phyloP scores from a whole-genome alignment of 345 rosid species.

The Syzygium oleosum region DNA sequence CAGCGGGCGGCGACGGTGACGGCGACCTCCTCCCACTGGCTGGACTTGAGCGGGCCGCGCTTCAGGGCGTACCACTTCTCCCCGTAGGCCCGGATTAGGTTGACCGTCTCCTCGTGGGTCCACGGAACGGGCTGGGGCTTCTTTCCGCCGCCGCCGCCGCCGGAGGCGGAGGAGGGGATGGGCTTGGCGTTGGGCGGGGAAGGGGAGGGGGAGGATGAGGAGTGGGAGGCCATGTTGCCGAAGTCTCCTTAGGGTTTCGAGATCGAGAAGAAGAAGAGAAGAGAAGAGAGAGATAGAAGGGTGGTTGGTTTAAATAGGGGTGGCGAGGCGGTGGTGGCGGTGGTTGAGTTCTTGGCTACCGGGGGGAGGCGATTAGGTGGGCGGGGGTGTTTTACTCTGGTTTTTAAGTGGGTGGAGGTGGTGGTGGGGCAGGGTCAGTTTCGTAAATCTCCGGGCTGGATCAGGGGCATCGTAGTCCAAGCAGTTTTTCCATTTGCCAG shows the following conservation, averaged over 20 bases:
- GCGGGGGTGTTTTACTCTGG: background rate
- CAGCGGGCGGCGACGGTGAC: constrained; percentile 52
- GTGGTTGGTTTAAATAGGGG: background rate
- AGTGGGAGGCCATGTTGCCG: background rate
- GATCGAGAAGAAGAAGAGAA: background rate
- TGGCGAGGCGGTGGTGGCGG: background rate
- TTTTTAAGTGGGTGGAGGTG: background rate
- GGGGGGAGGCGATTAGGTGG: background rate
- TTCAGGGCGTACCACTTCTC: constrained; percentile 61
- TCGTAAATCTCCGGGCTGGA: background rate
- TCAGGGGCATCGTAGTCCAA: background rate
- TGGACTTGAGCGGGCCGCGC: constrained; percentile 56
- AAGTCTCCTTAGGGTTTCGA: background rate
- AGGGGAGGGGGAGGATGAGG: constrained; percentile 1
- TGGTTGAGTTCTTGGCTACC: background rate
- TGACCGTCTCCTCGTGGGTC: constrained; percentile 64
- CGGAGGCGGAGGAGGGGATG: background rate
- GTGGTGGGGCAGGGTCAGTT: background rate
- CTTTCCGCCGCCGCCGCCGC: constrained; percentile 5
- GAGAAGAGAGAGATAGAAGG: background rate
- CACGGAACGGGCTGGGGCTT: constrained; percentile 61
- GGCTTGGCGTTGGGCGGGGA: background rate
- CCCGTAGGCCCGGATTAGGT: constrained; percentile 55
- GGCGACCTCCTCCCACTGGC: constrained; percentile 75
- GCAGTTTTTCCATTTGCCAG: background rate